Conservation (phyloP, 2,329 filamentous ascomycete species). For the Cercospora sp. region DNA sequence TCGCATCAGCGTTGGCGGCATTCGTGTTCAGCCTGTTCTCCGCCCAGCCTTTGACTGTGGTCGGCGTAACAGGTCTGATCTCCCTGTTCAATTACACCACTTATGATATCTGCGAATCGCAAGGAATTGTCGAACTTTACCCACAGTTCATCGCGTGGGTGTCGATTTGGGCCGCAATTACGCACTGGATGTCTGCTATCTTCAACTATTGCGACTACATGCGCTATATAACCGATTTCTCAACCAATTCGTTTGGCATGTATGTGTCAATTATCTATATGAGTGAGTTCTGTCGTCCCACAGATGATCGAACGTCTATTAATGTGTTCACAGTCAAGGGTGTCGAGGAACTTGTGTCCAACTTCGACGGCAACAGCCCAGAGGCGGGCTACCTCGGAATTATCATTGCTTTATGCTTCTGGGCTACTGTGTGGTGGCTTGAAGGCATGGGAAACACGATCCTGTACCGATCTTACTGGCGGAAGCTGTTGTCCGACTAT, state of each 20-base stretch:
- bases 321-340: conserved; percentile 50
- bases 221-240: conserved; percentile 61
- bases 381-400: conserved; percentile 52
- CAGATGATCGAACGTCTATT: not conserved
- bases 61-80: conserved; percentile 59
- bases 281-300: conserved; percentile 32
- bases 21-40: conserved; percentile 56
- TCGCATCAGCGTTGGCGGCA: conserved; percentile 57
- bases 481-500: conserved; percentile 55
- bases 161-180: conserved; percentile 59
- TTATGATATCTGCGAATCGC: conserved; percentile 56
- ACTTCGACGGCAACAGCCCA: conserved; percentile 47
- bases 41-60: conserved; percentile 58
- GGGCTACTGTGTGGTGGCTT: conserved; percentile 52
- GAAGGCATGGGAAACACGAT: conserved; percentile 53
- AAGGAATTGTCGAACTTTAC: conserved; percentile 53
- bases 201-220: conserved; percentile 59
- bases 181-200: conserved; percentile 58
- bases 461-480: conserved; percentile 47
- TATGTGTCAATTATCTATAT: conserved; percentile 61
- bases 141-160: conserved; percentile 59
- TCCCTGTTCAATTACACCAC: conserved; percentile 61
- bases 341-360: conserved; percentile 57
- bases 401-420: conserved; percentile 56
- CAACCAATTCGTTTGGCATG: conserved; percentile 55